Evolutionary conservation across 2,329 filamentous ascomycete species (phyloP).

Genomic region (Diaporthe capsici): DNA sequence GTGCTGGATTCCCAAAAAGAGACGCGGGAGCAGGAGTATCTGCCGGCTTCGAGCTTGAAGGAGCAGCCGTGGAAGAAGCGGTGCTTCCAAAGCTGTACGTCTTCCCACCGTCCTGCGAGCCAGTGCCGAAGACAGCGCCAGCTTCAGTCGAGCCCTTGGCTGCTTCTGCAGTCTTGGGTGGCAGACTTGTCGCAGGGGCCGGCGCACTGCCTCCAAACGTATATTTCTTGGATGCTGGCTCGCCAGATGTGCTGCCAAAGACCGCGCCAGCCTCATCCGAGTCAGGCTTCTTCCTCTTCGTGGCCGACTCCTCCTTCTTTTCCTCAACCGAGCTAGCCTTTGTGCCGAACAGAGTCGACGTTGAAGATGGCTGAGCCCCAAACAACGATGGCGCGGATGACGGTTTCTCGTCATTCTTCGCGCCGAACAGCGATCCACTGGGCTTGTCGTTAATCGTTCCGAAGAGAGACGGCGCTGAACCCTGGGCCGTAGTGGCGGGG

Average conservation of each 20-base stretch:
- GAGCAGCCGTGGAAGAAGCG: constrained; percentile 15
- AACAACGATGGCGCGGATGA: constrained; percentile 35
- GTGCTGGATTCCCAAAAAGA: constrained; percentile 34
- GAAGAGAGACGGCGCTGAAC: constrained; percentile 48
- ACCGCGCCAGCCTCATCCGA: constrained; percentile 35
- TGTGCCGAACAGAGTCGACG: constrained; percentile 38
- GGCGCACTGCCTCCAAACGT: constrained; percentile 39
- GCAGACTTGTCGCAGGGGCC: constrained; percentile 34
- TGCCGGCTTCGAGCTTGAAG: constrained; percentile 14
- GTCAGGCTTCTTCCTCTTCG: constrained; percentile 40
- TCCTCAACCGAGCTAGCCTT: constrained; percentile 22
- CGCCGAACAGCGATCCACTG: constrained; percentile 38
- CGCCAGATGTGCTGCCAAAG: constrained; percentile 28
- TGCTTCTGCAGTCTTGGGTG: constrained; percentile 41
- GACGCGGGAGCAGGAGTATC: constrained; percentile 30
- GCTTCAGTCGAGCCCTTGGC: constrained; percentile 41
- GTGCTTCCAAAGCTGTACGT: constrained; percentile 39
- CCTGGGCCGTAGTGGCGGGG: constrained; percentile 40
- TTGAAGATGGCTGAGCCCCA: constrained; percentile 34
- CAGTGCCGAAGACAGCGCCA: constrained; percentile 39
- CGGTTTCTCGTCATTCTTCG: constrained; percentile 32
- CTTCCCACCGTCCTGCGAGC: constrained; percentile 32
- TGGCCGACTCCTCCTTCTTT: constrained; percentile 36
- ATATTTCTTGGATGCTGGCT: constrained; percentile 34
- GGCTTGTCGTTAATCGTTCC: constrained; percentile 39